These are phyloP conservation scores for Nakazawaea laoshanensis DNA, from an alignment of 805 yeast species.

Conservation along the genomic window DNA sequence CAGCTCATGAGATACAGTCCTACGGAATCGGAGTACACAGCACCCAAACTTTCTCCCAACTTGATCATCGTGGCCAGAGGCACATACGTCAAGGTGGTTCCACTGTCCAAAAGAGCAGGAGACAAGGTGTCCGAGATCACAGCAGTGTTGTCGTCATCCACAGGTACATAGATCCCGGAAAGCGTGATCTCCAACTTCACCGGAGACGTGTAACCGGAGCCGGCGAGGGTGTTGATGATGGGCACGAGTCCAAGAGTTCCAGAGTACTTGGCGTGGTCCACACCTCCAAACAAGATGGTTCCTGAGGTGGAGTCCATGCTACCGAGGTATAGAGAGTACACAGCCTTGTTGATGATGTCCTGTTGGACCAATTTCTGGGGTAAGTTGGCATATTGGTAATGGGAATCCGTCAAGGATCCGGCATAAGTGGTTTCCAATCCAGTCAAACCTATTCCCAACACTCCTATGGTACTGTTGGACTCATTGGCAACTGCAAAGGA, in stretches of 20 bases:
- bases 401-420: slow-evolving; percentile 12
- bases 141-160: slow-evolving; percentile 11
- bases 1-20: slow-evolving; percentile 45
- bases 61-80: slow-evolving; percentile 25
- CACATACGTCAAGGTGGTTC: slow-evolving; percentile 42
- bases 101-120: slow-evolving; percentile 47
- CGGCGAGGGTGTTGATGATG: slow-evolving; percentile 32
- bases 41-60: slow-evolving; percentile 25
- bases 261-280: slow-evolving; percentile 52
- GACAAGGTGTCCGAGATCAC: slow-evolving; percentile 19
- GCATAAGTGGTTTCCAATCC: slow-evolving; percentile 59
- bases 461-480: slow-evolving; percentile 60
- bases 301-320: slow-evolving; percentile 33
- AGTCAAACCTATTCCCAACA: slow-evolving; percentile 64
- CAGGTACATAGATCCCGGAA: slow-evolving; percentile 21
- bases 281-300: slow-evolving; percentile 63
- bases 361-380: slow-evolving; percentile 52
- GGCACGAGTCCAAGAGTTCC: slow-evolving; percentile 46
- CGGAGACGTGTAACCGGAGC: slow-evolving; percentile 26
- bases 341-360: slow-evolving; percentile 46
- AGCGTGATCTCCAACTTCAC: slow-evolving; percentile 43
- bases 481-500: slow-evolving; percentile 70
- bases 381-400: slow-evolving; percentile 51
- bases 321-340: slow-evolving; percentile 59
- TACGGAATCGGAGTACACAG: slow-evolving; percentile 27